Percentiles rank a stretch among this genome's conserved stretches.
These are phyloP conservation scores for Penicillium canescens DNA, from an alignment of 495 filamentous ascomycete species.

Conservation along the genomic window DNA sequence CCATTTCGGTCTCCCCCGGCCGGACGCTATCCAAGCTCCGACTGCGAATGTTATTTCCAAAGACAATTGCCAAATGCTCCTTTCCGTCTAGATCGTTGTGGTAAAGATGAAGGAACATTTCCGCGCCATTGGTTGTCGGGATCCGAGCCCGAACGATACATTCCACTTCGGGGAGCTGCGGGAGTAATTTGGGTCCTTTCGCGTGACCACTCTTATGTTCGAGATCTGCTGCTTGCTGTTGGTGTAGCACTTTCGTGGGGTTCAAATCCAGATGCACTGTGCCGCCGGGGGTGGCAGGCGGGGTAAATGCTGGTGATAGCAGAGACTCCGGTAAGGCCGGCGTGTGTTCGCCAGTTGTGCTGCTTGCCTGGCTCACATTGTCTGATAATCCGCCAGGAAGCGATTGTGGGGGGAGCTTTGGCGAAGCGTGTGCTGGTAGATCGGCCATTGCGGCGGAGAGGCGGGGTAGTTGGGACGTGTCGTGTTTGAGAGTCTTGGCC, in stretches of 20 bases:
- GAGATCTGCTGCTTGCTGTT: conserved; percentile 27
- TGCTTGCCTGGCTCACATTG: conserved; percentile 24
- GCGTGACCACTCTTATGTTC: conserved; percentile 40
- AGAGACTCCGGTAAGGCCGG: conserved; percentile 52
- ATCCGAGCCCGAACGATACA: conserved; percentile 85
- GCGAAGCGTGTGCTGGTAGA: conserved; percentile 52
- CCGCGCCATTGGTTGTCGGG: conserved; percentile 81
- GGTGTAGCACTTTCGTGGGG: conserved; percentile 39
- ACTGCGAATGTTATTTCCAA: conserved; percentile 81
- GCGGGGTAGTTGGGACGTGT: conserved; percentile 4
- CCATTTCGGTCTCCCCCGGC: conserved; percentile 91
- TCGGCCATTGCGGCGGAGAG: conserved; percentile 42
- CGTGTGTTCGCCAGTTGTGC: conserved; percentile 28
- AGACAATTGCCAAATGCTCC: conserved; percentile 97
- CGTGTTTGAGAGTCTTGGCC: not conserved
- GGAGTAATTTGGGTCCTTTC: conserved; percentile 66
- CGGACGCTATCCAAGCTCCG: conserved; percentile 74
- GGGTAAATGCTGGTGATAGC: conserved; percentile 77
- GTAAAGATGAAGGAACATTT: conserved; percentile 98
- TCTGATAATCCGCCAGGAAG: conserved; percentile 17
- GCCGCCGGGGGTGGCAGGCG: conserved; percentile 70
- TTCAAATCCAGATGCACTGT: conserved; percentile 44
- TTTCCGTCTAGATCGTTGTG: conserved; percentile 90
- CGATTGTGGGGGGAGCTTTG: conserved; percentile 48
- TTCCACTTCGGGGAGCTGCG: conserved; percentile 69